phyloP scores from a whole-genome alignment of 768 basidiomycete genomes.

The Atractiella rhizophila region DNA sequence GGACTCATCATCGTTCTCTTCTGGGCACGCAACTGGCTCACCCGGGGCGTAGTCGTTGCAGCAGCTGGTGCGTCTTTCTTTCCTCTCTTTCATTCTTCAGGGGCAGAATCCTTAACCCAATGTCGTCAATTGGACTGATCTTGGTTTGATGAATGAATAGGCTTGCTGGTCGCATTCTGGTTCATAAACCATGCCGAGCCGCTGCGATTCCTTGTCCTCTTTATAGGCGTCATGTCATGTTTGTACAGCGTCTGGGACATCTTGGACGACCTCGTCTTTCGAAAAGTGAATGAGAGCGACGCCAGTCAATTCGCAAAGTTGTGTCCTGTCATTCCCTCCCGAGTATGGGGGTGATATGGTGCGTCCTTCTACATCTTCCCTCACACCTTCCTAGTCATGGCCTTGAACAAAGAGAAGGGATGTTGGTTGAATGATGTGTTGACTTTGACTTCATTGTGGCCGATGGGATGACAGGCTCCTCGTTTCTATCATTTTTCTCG shows the following conservation, averaged over 20 bases:
- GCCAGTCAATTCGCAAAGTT: constrained; percentile 60
- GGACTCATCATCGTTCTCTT: constrained; percentile 71
- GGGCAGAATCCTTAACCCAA: constrained; percentile 53
- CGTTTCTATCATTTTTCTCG: constrained; percentile 47
- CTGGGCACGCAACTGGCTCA: constrained; percentile 33
- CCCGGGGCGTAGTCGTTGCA: constrained; percentile 17
- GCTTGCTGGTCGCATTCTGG: constrained; percentile 21
- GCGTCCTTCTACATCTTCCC: no score
- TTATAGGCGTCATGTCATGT: constrained; percentile 9
- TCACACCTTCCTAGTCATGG: no score
- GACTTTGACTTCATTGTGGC: neutral
- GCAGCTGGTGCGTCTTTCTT: constrained; percentile 9
- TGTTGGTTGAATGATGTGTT: constrained; percentile 24
- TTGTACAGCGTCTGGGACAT: constrained; percentile 44
- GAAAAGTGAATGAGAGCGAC: constrained; percentile 49
- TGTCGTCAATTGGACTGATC: constrained; percentile 54
- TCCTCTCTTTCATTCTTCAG: constrained; percentile 18
- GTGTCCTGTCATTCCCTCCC: constrained; percentile 22
- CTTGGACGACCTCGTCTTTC: constrained; percentile 32
- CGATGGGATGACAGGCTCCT: constrained; percentile 80
- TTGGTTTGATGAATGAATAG: constrained; percentile 32
- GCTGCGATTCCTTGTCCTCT: constrained; percentile 42
- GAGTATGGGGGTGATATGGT: constrained; percentile 1
- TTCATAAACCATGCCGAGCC: constrained; percentile 50
- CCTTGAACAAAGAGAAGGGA: neutral